phyloP scores from a whole-genome alignment of 306 rosid species.

The Citrullus amarus region DNA sequence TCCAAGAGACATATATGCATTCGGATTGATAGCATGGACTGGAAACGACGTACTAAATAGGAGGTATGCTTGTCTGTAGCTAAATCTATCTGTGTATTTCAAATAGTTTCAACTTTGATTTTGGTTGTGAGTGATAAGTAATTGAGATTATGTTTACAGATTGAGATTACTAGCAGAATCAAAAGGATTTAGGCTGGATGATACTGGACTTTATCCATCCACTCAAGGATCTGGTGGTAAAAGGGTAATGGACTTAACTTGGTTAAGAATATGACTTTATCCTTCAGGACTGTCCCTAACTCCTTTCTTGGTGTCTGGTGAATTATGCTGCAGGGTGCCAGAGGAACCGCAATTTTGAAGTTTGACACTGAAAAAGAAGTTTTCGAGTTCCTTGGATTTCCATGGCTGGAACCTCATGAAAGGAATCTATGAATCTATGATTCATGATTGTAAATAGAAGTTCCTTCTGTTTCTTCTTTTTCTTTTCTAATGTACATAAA shows the following conservation, averaged over 20 bases:
- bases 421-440: conserved; percentile 50
- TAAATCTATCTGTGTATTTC: background rate
- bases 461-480: background rate
- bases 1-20: conserved; percentile 79
- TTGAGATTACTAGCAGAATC: conserved; percentile 80
- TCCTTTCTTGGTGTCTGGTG: background rate
- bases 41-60: conserved; percentile 90
- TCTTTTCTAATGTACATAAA: background rate
- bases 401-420: conserved; percentile 80
- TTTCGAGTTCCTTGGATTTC: conserved; percentile 72
- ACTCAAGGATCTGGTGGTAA: conserved; percentile 52
- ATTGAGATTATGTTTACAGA: conserved; percentile 20
- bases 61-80: conserved; percentile 34
- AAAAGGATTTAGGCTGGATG: conserved; percentile 86
- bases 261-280: background rate
- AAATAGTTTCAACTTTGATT: background rate
- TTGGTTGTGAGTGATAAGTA: background rate
- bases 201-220: conserved; percentile 74
- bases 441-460: conserved; percentile 18
- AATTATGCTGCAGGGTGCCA: conserved; percentile 41
- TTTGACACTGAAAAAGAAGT: conserved; percentile 63
- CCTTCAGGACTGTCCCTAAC: background rate
- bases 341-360: conserved; percentile 61
- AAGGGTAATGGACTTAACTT: conserved; percentile 28
- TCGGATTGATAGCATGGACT: conserved; percentile 79